Conservation (phyloP, 768 basidiomycete species). For the Trametes cingulata region DNA sequence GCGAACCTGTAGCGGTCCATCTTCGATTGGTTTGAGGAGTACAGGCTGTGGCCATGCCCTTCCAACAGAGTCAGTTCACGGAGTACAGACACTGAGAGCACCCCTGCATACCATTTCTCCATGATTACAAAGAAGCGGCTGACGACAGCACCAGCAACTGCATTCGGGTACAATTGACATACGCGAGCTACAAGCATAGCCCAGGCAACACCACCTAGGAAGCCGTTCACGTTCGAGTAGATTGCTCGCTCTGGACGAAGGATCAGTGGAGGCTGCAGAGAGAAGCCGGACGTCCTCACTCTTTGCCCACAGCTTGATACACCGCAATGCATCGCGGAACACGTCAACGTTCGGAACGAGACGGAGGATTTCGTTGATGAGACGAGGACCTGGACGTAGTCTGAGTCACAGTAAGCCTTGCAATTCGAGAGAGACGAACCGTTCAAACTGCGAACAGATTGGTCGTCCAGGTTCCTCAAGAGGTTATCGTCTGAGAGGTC, state of each 20-base stretch:
- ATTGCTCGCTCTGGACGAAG: slow-evolving; percentile 77
- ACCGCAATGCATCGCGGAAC: slow-evolving; percentile 91
- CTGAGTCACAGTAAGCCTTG: neutral
- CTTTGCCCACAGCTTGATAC: slow-evolving; percentile 98
- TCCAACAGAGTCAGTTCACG: neutral
- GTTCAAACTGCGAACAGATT: slow-evolving; percentile 91
- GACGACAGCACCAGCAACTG: slow-evolving; percentile 91
- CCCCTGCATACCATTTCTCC: slow-evolving; percentile 84
- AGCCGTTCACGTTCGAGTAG: slow-evolving; percentile 97
- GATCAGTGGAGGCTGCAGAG: neutral
- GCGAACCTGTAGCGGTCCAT: slow-evolving; percentile 87
- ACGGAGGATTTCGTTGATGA: slow-evolving; percentile 93
- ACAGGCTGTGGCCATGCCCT: slow-evolving; percentile 99
- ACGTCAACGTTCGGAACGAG: slow-evolving; percentile 95
- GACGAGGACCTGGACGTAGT: slow-evolving; percentile 75
- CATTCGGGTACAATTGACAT: slow-evolving; percentile 97
- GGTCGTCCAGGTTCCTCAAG: slow-evolving; percentile 88
- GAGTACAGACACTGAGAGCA: neutral
- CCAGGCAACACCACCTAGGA: slow-evolving; percentile 98
- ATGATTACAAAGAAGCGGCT: slow-evolving; percentile 98
- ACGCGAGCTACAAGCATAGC: slow-evolving; percentile 97
- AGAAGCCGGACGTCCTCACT: slow-evolving; percentile 51
- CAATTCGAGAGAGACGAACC: slow-evolving; percentile 43
- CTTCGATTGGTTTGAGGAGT: slow-evolving; percentile 93
- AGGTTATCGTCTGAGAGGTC: slow-evolving; percentile 89